Evolutionary conservation across 2,329 filamentous ascomycete species (phyloP).

Genomic region (Pestalotiopsis sp.): DNA sequence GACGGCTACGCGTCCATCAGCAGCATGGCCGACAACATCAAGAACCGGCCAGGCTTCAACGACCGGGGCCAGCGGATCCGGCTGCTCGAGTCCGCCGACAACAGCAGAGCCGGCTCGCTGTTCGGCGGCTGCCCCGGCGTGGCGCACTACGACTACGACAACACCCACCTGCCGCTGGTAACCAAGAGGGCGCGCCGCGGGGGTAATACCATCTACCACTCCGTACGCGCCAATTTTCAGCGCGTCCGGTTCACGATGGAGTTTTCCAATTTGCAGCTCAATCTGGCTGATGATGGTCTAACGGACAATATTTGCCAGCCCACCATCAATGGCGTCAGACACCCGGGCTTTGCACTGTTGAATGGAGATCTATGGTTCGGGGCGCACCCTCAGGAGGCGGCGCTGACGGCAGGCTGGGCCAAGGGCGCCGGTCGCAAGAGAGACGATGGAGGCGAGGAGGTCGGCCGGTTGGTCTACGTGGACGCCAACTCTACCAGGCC

Average conservation of each 20-base stretch:
- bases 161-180: not conserved
- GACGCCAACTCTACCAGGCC: not conserved
- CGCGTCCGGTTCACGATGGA: not conserved
- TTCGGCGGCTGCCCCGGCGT: not conserved
- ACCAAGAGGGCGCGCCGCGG: not conserved
- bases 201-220: not conserved
- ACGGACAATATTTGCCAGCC: constrained; percentile 7
- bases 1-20: not conserved
- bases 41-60: not conserved
- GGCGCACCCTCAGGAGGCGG: not conserved
- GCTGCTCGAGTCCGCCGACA: not conserved
- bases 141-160: not conserved
- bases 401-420: not conserved
- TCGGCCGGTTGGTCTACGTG: not conserved
- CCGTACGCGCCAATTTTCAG: not conserved
- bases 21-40: not conserved
- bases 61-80: constrained; percentile 1
- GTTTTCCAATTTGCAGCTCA: not conserved
- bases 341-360: constrained; percentile 10
- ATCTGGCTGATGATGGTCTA: constrained; percentile 10
- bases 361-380: constrained; percentile 12
- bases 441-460: not conserved
- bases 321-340: not conserved
- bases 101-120: not conserved
- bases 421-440: not conserved